A percentile compares a stretch with the other conserved stretches of the same genome.
phyloP scores from a whole-genome alignment of 1,139 yeast species.

The Pichia sp. region DNA sequence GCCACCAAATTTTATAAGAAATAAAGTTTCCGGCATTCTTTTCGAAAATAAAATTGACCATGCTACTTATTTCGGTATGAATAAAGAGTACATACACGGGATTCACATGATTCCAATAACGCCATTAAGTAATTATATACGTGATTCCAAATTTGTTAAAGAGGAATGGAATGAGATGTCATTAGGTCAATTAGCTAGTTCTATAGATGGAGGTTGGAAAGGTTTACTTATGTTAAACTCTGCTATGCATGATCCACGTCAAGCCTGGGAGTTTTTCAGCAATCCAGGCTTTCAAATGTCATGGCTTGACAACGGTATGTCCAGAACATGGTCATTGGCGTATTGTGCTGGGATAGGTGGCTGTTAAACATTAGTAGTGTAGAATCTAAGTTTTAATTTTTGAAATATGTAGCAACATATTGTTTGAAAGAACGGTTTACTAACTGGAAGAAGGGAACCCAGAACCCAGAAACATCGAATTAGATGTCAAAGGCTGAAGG shows the following conservation, averaged over 20 bases:
- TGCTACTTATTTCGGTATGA: constrained; percentile 81
- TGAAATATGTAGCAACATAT: too few relatives aligned
- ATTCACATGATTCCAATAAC: constrained; percentile 92
- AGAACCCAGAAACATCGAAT: too few relatives aligned
- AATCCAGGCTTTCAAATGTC: constrained; percentile 39
- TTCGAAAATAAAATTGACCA: constrained; percentile 89
- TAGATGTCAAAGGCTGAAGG: not conserved
- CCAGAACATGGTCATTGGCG: constrained; percentile 84
- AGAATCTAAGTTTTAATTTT: too few relatives aligned
- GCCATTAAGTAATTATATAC: constrained; percentile 71
- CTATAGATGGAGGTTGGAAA: constrained; percentile 75
- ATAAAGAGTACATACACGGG: constrained; percentile 82
- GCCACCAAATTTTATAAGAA: constrained; percentile 50
- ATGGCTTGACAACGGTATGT: constrained; percentile 82
- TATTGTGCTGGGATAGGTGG: constrained; percentile 51
- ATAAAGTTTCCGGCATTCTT: constrained; percentile 69
- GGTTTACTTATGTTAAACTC: constrained; percentile 76
- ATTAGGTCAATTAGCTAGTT: constrained; percentile 42
- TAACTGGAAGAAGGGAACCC: not conserved
- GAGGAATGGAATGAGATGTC: constrained; percentile 69
- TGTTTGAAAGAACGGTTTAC: not conserved
- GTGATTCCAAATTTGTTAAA: constrained; percentile 61
- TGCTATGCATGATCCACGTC: constrained; percentile 65
- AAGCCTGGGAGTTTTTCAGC: constrained; percentile 66
- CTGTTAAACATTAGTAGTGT: not conserved